Conservation (phyloP, 75 land plant genomes). For the Selaginella tamariscina region DNA sequence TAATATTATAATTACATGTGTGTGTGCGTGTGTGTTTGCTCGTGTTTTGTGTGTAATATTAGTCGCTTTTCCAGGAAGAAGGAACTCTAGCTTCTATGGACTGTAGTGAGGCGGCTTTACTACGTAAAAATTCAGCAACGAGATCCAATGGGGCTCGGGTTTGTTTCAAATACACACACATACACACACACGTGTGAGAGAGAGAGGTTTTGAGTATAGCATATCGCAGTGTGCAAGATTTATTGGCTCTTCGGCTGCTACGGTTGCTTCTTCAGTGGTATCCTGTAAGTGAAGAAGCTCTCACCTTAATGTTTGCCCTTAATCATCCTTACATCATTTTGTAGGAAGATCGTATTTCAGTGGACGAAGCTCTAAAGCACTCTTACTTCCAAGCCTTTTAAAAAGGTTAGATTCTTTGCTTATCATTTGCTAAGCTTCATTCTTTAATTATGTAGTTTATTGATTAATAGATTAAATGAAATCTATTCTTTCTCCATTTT, state of each 20-base stretch:
- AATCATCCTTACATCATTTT: neutral
- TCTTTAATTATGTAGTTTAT: too few relatives aligned
- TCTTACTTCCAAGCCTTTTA: neutral
- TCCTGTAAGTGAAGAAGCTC: conserved; percentile 44
- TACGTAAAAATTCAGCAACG: conserved; percentile 49
- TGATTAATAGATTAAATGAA: too few relatives aligned
- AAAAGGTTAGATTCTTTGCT: neutral
- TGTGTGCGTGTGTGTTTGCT: conserved; percentile 1
- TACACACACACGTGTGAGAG: neutral
- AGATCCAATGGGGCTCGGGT: conserved; percentile 89
- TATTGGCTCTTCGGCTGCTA: conserved; percentile 73
- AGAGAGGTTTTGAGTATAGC: neutral
- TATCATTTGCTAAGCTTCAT: too few relatives aligned
- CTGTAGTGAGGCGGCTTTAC: conserved; percentile 80
- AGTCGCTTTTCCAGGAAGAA: conserved; percentile 17
- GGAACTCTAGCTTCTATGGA: conserved; percentile 74
- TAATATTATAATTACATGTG: neutral
- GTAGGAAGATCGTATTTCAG: neutral
- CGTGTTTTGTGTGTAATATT: neutral
- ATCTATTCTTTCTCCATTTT: too few relatives aligned
- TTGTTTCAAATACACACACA: too few relatives aligned
- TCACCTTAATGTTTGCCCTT: neutral
- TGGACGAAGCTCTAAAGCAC: neutral
- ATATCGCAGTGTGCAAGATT: conserved; percentile 60
- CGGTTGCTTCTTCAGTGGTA: conserved; percentile 76